Evolutionary conservation across 164 flowering plant genomes (phyloP).

Genomic region (Chimonanthus salicifolius): DNA sequence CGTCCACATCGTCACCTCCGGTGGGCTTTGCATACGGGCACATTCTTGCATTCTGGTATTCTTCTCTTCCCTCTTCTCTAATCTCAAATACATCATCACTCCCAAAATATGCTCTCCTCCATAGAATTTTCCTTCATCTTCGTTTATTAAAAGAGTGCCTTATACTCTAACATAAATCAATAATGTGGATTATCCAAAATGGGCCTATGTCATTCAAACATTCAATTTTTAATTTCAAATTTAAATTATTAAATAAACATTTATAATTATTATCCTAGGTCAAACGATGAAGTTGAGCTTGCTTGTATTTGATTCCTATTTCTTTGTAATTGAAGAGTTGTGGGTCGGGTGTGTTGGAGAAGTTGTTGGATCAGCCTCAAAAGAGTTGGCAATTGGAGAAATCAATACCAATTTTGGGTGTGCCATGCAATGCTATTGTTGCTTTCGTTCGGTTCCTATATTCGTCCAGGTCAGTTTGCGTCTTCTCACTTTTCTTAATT

Average conservation of each 20-base stretch:
- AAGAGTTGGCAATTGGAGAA: slow-evolving; percentile 35
- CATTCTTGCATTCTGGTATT: slow-evolving; percentile 22
- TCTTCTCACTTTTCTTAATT: not conserved
- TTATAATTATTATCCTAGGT: no score
- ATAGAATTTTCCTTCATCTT: no score
- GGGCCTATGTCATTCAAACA: not conserved
- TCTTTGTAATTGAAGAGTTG: slow-evolving; percentile 26
- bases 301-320: not conserved
- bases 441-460: slow-evolving; percentile 27
- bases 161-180: no score
- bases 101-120: no score
- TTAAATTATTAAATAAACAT: no score
- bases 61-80: not conserved
- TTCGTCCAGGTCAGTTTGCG: slow-evolving; percentile 15
- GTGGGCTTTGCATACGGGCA: slow-evolving; percentile 20
- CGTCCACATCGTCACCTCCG: slow-evolving; percentile 18
- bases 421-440: slow-evolving; percentile 27
- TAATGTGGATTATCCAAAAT: not conserved
- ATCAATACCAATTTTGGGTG: slow-evolving; percentile 27
- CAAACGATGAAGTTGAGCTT: not conserved
- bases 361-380: slow-evolving; percentile 38
- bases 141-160: no score
- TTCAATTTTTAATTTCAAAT: not conserved
- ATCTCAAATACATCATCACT: not conserved
- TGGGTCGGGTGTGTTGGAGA: slow-evolving; percentile 54